Base-by-base conservation (phyloP, 495 filamentous ascomycete genomes). In the Aspergillus nidulans region DNA sequence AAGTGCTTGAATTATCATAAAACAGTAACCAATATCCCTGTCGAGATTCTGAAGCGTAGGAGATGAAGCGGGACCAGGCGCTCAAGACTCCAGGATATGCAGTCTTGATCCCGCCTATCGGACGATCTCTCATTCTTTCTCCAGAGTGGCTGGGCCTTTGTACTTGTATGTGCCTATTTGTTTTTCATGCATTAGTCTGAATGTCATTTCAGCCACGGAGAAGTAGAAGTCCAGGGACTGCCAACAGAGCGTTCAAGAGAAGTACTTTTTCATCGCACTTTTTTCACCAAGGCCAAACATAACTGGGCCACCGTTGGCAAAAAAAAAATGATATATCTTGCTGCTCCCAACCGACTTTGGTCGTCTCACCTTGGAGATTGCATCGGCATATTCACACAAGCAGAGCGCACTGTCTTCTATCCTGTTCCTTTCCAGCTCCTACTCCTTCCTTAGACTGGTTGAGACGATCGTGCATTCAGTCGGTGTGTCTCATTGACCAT, bases 161-260 rank as follows among this genome's bases (percentile, higher is more conserved):
- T 42, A 50, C 55, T n/a, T 59, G 59, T 60, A 57, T 36, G 59
- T 62, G 62, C 61, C 58, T 59, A 62, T 65, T 59, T 59, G 63
- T 57, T 63, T 61, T 63, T 60, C 60, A 59, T 65, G 60, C 63
- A 63, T 65, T 62, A 65, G 60, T 39, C 36, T 60, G 53, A 38
- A 56, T 38, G 55, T 60, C 57, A 61, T 55, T 50, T 38, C 55
- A 53, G 60, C 63, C 60, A 65, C 57, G 46, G 52, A 38, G 47
- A 36, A 28, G 45, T 32, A 42, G 38, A 55, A 48, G 38, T 57
- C 53, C 54, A 63, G 44, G 40, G 39, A 19, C 48, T 32, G 30
- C 45, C 55, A 41, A 28, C 46, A 40, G 10, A 40, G 43, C 41
- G 32, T 56, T 23, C 48, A 26, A 34, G 43, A 41, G 44, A 40